A percentile compares a stretch with the other conserved stretches of the same genome.
phyloP scores from a whole-genome alignment of 306 rosid species.

The Senna tora region DNA sequence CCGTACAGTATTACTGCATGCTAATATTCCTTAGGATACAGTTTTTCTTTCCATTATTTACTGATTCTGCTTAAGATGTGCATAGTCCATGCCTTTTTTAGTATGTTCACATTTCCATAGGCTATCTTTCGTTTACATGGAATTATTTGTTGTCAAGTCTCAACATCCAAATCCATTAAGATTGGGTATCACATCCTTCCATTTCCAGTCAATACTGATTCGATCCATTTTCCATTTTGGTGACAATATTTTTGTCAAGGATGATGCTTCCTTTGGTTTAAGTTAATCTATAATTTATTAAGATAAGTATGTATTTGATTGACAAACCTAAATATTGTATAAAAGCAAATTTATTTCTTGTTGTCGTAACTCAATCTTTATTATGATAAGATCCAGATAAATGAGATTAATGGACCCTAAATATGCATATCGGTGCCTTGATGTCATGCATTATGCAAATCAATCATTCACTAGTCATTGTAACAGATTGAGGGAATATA shows the following conservation, averaged over 20 bases:
- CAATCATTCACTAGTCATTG: background rate
- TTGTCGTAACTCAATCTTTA: background rate
- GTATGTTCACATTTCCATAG: background rate
- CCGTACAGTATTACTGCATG: background rate
- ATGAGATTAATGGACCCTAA: background rate
- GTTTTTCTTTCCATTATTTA: slow-evolving; percentile 18
- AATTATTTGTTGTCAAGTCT: background rate
- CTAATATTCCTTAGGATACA: background rate
- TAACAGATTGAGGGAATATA: background rate
- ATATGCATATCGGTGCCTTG: background rate
- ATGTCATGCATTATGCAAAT: background rate
- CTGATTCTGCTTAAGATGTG: background rate
- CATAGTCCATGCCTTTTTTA: background rate
- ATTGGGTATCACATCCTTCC: background rate
- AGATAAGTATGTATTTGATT: background rate
- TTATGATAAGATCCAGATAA: background rate
- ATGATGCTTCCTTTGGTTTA: background rate
- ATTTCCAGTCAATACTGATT: background rate
- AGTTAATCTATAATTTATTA: background rate
- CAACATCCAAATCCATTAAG: background rate
- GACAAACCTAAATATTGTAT: background rate
- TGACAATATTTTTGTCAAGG: background rate
- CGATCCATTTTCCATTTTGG: background rate
- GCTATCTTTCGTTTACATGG: background rate
- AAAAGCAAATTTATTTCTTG: background rate